These are phyloP conservation scores for Botrytis sinoallii DNA, from an alignment of 2,329 filamentous ascomycete genomes.

Conservation along the genomic window DNA sequence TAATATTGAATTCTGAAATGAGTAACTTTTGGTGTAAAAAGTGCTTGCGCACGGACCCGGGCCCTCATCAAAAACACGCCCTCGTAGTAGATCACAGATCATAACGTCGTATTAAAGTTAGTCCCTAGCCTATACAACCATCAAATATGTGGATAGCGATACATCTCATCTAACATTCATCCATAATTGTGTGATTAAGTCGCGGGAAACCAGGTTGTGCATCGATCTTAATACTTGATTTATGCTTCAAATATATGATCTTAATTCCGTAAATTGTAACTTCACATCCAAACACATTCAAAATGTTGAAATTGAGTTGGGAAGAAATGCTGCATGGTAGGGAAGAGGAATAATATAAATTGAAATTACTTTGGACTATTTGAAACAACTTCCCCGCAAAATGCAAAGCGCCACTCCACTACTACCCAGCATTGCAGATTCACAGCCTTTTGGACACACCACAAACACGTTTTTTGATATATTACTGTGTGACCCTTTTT, in stretches of 20 bases:
- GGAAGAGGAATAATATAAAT: background rate
- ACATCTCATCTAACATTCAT: background rate
- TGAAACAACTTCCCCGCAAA: conserved; percentile 20
- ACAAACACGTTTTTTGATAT: conserved; percentile 7
- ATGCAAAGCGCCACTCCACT: conserved; percentile 9
- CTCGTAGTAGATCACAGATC: background rate
- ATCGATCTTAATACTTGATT: conserved; percentile 4
- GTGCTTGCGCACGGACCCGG: too few species aligned
- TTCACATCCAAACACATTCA: background rate
- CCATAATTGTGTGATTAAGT: background rate
- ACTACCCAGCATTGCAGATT: background rate
- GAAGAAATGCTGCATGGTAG: background rate
- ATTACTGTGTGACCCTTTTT: background rate
- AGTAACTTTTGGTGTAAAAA: too few species aligned
- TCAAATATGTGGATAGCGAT: background rate
- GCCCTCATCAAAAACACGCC: too few species aligned
- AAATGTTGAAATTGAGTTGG: background rate
- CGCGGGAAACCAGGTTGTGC: background rate
- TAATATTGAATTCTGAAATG: too few species aligned
- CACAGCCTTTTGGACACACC: background rate
- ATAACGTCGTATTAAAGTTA: conserved; percentile 2
- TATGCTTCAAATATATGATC: background rate
- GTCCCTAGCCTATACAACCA: background rate
- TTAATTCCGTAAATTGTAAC: background rate
- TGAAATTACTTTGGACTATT: background rate